Evolutionary conservation across 1,284 basidiomycete species (phyloP), one percentile per base, ranked within the genome.

Genomic region (Pholiota adiposa): DNA sequence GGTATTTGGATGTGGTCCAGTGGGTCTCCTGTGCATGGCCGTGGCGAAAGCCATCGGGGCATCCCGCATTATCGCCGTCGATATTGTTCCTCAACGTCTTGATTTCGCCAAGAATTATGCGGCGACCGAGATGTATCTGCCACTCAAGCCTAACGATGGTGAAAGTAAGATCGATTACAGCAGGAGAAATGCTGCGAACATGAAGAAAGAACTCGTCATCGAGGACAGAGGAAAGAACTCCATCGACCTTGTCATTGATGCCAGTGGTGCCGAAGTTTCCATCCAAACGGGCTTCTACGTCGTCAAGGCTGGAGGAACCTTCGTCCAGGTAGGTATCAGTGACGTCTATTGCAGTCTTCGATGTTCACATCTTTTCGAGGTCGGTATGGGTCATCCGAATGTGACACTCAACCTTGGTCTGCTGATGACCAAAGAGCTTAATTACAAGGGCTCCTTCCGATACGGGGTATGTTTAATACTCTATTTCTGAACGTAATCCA

Each of bases 11-110:
- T 97, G 96, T 61, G 96, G 97, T 1, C 96, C 96, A 7, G 93
- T 98, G 63, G 96, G 96, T 16, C 82, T 98, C 18, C 85, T 98
- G 34, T 91, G 88, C 72, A 96, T 96, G 88, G 96, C 93, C 3
- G 94, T 96, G 21, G 94, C 94, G 27, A 94, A 90, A 71, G 95
- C 94, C 2, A 80, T 96, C 55, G 94, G 94, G 23, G 94, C 93
- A 0, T 81, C 83, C 38, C 87, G 90, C 54, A 82, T 96, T 61
- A 83, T 97, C 60, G 93, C 88, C 1, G 84, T 97, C 63, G 94
- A 99, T 72, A 94, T 98, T 64, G 86, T 94, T 58, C 80, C 86
- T 43, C 78, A 81, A 51, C 90, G 96, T 50, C 87, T 99, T 51
- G 84, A 92, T 46, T 98, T 98, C 71, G 96, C 97, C 12, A 89